phyloP scores from a whole-genome alignment of 1,284 basidiomycete species.

The Irpex lacteus region DNA sequence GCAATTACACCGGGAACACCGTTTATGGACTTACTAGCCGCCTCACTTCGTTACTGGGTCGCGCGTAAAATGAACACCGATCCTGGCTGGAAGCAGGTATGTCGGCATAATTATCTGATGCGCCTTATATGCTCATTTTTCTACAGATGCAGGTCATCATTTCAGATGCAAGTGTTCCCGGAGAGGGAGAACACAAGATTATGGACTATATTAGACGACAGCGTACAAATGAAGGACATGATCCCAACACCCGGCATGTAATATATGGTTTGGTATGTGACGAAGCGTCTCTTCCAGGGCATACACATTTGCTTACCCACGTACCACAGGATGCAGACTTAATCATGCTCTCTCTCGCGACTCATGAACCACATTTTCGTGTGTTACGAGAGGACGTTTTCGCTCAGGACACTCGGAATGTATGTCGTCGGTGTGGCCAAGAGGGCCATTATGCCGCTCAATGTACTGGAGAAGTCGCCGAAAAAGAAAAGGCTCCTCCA shows the following conservation, averaged over 20 bases:
- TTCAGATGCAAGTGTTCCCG: conserved; percentile 95
- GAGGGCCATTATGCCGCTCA: conserved; percentile 93
- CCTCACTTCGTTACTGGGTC: conserved; percentile 94
- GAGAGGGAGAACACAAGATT: conserved; percentile 99
- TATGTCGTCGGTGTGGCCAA: conserved; percentile 91
- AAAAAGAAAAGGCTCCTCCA: conserved; percentile 57
- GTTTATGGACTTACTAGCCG: conserved; percentile 94
- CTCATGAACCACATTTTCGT: conserved; percentile 97
- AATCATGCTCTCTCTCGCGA: conserved; percentile 98
- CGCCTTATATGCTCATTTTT: conserved; percentile 10
- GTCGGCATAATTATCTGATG: conserved; percentile 19
- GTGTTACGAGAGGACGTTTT: conserved; percentile 99
- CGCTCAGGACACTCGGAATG: conserved; percentile 70
- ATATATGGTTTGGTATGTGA: conserved; percentile 89
- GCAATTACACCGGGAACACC: conserved; percentile 99
- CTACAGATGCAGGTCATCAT: conserved; percentile 89
- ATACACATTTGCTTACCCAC: background rate
- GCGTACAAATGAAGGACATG: conserved; percentile 82
- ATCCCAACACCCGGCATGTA: conserved; percentile 95
- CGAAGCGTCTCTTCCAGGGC: background rate
- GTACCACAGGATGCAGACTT: conserved; percentile 89
- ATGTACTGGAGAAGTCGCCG: conserved; percentile 69
- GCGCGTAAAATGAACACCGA: conserved; percentile 94
- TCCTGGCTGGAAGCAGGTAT: conserved; percentile 91
- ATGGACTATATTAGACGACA: conserved; percentile 98